These are phyloP conservation scores for Fistulinella staudtii DNA, from an alignment of 1,284 basidiomycete species.

Conservation along the genomic window DNA sequence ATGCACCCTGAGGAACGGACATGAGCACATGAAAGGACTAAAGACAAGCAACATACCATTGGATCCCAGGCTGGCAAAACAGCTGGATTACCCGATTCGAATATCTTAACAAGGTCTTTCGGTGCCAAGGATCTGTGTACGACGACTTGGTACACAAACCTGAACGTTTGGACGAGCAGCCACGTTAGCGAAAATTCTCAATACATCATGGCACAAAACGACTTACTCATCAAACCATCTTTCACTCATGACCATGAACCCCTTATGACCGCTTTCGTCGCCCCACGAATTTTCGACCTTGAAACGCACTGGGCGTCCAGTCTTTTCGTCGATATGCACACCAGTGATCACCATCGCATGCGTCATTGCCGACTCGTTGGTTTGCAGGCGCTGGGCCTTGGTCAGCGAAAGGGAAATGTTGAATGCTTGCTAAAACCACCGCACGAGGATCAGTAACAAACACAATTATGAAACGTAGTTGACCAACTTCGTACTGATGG, in stretches of 20 bases:
- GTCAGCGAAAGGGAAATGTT: constrained; percentile 57
- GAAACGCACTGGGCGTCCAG: constrained; percentile 79
- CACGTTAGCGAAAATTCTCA: constrained; percentile 4
- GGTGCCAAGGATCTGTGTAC: constrained; percentile 77
- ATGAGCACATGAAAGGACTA: constrained; percentile 1
- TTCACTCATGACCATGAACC: constrained; percentile 90
- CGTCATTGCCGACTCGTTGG: constrained; percentile 84
- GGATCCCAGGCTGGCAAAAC: constrained; percentile 87
- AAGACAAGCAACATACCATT: constrained; percentile 55
- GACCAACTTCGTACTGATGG: constrained; percentile 72
- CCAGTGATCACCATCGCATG: constrained; percentile 93
- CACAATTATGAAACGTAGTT: neutral
- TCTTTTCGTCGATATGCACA: constrained; percentile 75
- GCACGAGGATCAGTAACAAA: constrained; percentile 2
- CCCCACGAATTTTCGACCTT: constrained; percentile 98
- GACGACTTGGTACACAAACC: constrained; percentile 86
- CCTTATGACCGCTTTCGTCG: constrained; percentile 74
- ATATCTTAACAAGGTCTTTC: constrained; percentile 77
- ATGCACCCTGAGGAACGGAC: constrained; percentile 26
- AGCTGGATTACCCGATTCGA: constrained; percentile 59
- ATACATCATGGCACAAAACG: neutral
- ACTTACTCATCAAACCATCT: constrained; percentile 89
- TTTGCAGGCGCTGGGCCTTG: constrained; percentile 83
- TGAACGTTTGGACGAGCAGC: constrained; percentile 31
- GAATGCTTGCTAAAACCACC: constrained; percentile 46